These are phyloP conservation scores for Tetragonia tetragonoides DNA, from an alignment of 148 eudicot genomes.

Conservation along the genomic window DNA sequence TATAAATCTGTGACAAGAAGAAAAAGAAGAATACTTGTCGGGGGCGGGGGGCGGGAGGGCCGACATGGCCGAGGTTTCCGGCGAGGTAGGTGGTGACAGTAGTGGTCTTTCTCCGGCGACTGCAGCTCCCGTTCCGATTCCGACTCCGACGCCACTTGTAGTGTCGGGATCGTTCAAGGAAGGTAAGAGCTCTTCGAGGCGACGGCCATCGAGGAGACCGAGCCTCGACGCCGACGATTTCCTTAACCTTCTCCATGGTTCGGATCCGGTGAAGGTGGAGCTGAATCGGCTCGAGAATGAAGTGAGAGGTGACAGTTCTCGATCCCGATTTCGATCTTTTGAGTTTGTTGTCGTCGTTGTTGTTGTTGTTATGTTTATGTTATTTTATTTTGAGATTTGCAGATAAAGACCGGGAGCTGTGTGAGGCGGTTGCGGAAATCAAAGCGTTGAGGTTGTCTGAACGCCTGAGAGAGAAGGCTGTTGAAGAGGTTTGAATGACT, in stretches of 20 bases:
- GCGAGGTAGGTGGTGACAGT: conserved; percentile 9
- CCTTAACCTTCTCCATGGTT: conserved; percentile 78
- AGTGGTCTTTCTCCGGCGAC: background rate
- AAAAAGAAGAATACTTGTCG: background rate
- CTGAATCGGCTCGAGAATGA: conserved; percentile 93
- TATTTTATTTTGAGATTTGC: conserved; percentile 23
- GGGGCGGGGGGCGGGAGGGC: background rate
- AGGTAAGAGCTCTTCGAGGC: conserved; percentile 46
- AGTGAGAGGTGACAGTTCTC: conserved; percentile 57
- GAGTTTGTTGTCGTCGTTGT: background rate
- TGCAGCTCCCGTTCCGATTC: background rate
- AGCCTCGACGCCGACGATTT: conserved; percentile 88
- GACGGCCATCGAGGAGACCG: conserved; percentile 61
- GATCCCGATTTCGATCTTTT: conserved; percentile 8
- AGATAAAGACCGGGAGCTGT: conserved; percentile 91
- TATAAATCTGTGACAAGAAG: conserved; percentile 13
- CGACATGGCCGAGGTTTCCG: conserved; percentile 24
- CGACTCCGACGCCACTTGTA: conserved; percentile 35
- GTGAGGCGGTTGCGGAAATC: conserved; percentile 80
- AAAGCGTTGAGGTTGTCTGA: conserved; percentile 75
- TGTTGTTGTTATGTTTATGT: background rate
- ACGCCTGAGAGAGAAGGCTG: conserved; percentile 82
- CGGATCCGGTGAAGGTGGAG: conserved; percentile 98
- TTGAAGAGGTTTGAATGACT: conserved; percentile 70
- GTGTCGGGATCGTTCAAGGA: conserved; percentile 71